phyloP scores from a whole-genome alignment of 2,329 filamentous ascomycete genomes.

The Sporothrix phasma region DNA sequence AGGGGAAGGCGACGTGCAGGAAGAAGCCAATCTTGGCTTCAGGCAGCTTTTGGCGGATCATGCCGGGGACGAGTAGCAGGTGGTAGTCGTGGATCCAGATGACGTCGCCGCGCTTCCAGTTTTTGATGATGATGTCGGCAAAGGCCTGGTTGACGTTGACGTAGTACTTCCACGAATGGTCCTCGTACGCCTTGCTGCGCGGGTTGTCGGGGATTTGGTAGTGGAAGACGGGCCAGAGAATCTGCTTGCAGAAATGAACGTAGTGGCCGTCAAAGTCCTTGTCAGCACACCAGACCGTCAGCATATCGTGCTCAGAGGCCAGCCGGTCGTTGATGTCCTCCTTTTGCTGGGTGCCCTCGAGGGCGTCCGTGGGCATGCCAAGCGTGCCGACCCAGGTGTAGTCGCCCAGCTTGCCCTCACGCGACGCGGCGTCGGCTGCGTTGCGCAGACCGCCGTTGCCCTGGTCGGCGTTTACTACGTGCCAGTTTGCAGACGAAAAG shows the following conservation, averaged over 20 bases:
- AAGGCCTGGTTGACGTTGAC: constrained; percentile 88
- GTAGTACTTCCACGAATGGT: constrained; percentile 94
- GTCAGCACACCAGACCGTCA: constrained; percentile 79
- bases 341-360: constrained; percentile 64
- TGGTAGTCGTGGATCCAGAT: constrained; percentile 98
- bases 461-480: constrained; percentile 73
- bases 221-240: constrained; percentile 95
- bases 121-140: constrained; percentile 77
- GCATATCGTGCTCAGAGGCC: constrained; percentile 69
- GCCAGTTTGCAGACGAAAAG: constrained; percentile 73
- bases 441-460: constrained; percentile 89
- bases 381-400: constrained; percentile 87
- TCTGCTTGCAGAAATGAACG: constrained; percentile 92
- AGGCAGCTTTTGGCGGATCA: constrained; percentile 82
- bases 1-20: constrained; percentile 88
- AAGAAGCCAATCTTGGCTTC: constrained; percentile 96
- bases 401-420: constrained; percentile 59
- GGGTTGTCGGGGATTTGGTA: constrained; percentile 97
- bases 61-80: constrained; percentile 73
- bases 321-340: constrained; percentile 75
- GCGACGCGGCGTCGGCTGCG: constrained; percentile 67
- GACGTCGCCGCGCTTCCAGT: constrained; percentile 87
- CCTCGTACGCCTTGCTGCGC: constrained; percentile 95
- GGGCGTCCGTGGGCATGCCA: constrained; percentile 84
- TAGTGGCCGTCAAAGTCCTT: constrained; percentile 94